Evolutionary conservation across 2,329 filamentous ascomycete genomes (phyloP).

Genomic region (Botryotinia globosa): DNA sequence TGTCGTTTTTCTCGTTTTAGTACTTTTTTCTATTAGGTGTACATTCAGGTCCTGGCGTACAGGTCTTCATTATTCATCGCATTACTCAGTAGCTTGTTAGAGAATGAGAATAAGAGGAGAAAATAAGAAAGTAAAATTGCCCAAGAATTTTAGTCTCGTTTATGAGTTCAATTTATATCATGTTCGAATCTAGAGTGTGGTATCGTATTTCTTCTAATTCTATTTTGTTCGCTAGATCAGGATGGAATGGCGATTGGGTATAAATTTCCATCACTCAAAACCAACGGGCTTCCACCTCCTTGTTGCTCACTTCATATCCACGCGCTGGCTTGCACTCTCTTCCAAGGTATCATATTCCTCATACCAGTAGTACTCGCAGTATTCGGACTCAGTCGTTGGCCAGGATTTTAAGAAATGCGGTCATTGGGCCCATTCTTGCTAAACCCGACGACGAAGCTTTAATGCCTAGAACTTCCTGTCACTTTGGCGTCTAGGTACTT

Average conservation of each 20-base stretch:
- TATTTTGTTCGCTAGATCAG: not conserved
- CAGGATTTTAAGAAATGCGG: not conserved
- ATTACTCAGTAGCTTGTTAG: slow-evolving; percentile 19
- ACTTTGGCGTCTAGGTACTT: too few species aligned
- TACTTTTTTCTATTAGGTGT: slow-evolving; percentile 29
- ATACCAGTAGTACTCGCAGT: not conserved
- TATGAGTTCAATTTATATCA: slow-evolving; percentile 37
- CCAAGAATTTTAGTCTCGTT: slow-evolving; percentile 39
- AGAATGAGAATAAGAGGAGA: slow-evolving; percentile 18
- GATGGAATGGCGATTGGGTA: not conserved
- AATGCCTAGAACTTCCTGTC: not conserved
- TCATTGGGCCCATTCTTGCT: not conserved
- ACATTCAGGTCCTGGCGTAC: slow-evolving; percentile 37
- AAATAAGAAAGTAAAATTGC: slow-evolving; percentile 19
- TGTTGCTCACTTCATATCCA: not conserved
- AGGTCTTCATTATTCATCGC: slow-evolving; percentile 20
- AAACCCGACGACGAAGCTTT: too few species aligned
- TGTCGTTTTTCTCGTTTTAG: slow-evolving; percentile 26
- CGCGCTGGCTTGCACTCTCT: too few species aligned
- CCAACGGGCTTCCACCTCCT: not conserved
- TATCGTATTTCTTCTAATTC: not conserved
- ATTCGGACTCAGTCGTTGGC: not conserved
- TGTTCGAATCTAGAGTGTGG: not conserved
- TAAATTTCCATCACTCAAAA: not conserved
- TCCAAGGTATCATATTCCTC: not conserved